Evolutionary conservation across 2,329 filamentous ascomycete genomes (phyloP), one percentile per base, ranked within the genome.

Genomic region (Sarocladium kiliense): DNA sequence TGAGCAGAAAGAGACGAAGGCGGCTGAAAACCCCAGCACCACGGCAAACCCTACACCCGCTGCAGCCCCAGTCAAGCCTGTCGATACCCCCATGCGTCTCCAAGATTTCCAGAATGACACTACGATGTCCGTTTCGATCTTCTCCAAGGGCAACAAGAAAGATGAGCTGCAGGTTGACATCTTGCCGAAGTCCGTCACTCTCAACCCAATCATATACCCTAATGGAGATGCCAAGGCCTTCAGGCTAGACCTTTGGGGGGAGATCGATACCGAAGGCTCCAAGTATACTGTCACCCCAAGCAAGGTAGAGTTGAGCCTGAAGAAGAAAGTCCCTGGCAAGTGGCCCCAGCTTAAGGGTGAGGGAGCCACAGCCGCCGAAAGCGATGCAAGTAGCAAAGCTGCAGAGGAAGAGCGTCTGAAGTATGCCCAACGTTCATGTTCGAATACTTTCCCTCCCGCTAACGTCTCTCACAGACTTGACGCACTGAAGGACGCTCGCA

Each of bases 291-390:
- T 95, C 54, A 86, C 88, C 41, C 78, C 87, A 1, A 90, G 85
- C 64, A 96, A 96, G 68, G 78, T 96, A 54, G 91, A 96, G 68
- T 74, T 96, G 36, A 79, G 75, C 11, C 78, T 96, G 16, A 78
- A 78, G 58, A 96, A 96, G 69, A 74, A 77, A 39, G 76, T 69
- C 1, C 69, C 80, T 0, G 87, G 86, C 6, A 92, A 89, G 66
- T 94, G 90, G 90, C 69, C 77, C 0, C 58, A 63, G 26, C 54
- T 72, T 6, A 61, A 60, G 55, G 53, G 58, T 1, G 58, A 63
- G 14, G 54, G 25, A n/a, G 9, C 19, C 18, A 23, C 10, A 10
- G 26, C 47, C 12, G 9, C 27, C 10, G 5, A 51, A 18, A 16
- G 16, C n/a, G 18, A 10, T 12, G 27, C 16, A 36, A 21, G 12